These are phyloP conservation scores for Podila verticillata DNA, from an alignment of 192 early-diverging fungal species.

Conservation along the genomic window DNA sequence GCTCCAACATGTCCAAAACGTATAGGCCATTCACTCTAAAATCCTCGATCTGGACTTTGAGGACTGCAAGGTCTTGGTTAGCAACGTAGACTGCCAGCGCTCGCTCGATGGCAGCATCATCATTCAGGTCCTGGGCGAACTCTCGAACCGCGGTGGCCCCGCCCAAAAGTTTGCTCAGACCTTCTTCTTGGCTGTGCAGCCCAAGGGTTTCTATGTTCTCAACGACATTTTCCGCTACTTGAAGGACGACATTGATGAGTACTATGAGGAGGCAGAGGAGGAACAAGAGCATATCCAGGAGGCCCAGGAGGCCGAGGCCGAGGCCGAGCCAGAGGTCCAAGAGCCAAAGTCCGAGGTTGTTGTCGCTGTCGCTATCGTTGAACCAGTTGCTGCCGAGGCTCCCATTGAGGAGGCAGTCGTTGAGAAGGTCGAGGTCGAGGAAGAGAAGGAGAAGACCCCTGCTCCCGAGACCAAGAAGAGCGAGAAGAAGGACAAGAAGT, in stretches of 20 bases:
- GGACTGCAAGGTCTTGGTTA: conserved; percentile 88
- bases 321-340: neutral
- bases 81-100: conserved; percentile 84
- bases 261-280: conserved; percentile 9
- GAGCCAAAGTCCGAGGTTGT: neutral
- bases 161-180: conserved; percentile 93
- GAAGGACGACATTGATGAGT: conserved; percentile 72
- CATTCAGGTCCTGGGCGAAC: conserved; percentile 92
- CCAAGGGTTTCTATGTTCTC: conserved; percentile 90
- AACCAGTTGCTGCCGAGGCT: conserved; percentile 10
- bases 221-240: conserved; percentile 96
- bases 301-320: neutral
- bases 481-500: conserved; percentile 16
- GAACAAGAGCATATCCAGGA: conserved; percentile 1
- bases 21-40: conserved; percentile 81
- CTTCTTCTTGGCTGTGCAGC: conserved; percentile 90
- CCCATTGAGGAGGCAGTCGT: conserved; percentile 12
- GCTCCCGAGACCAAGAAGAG: neutral
- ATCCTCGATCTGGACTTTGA: conserved; percentile 81
- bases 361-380: neutral
- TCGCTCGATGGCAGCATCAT: conserved; percentile 82
- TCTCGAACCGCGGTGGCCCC: conserved; percentile 81
- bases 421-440: neutral
- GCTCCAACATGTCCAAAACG: too few relatives aligned
- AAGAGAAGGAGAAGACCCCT: conserved; percentile 3